A percentile compares a stretch with the other conserved stretches of the same genome.
These are phyloP conservation scores for Gnomoniopsis sp. DNA, from an alignment of 2,329 filamentous ascomycete species.

Conservation along the genomic window DNA sequence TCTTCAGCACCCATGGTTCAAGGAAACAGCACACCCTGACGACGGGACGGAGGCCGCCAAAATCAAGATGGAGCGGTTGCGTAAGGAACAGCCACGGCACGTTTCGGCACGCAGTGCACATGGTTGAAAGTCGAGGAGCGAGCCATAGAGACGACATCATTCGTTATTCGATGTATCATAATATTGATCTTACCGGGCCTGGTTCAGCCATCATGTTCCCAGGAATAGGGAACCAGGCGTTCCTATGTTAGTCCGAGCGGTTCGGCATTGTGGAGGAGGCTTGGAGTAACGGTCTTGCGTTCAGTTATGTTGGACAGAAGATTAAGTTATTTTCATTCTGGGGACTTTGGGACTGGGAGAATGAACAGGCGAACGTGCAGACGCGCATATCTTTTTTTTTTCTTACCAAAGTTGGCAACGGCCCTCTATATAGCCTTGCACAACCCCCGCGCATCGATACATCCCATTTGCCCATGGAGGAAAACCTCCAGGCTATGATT, in stretches of 20 bases:
- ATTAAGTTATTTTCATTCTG: too few species aligned
- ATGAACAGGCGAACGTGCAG: too few species aligned
- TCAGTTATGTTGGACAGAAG: too few species aligned
- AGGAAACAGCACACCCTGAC: slow-evolving; percentile 58
- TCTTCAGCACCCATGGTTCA: slow-evolving; percentile 66
- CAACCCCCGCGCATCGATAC: neutral
- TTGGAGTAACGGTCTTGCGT: too few species aligned
- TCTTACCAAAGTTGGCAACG: neutral
- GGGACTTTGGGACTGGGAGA: too few species aligned
- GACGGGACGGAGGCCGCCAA: slow-evolving; percentile 67
- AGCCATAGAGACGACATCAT: slow-evolving; percentile 4
- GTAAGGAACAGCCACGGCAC: slow-evolving; percentile 32
- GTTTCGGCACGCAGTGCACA: slow-evolving; percentile 15
- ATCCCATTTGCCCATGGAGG: neutral
- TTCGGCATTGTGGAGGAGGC: too few species aligned
- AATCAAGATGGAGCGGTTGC: slow-evolving; percentile 53
- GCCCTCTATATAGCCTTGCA: slow-evolving; percentile 9
- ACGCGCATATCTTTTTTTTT: too few species aligned
- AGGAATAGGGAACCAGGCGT: too few species aligned
- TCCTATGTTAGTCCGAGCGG: too few species aligned
- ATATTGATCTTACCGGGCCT: slow-evolving; percentile 4
- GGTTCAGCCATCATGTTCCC: too few species aligned
- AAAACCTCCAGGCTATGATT: neutral
- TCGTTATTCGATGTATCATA: slow-evolving; percentile 9
- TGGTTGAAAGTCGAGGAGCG: slow-evolving; percentile 10